Conservation (phyloP, 2,329 filamentous ascomycete genomes). For the Capronia americana region DNA sequence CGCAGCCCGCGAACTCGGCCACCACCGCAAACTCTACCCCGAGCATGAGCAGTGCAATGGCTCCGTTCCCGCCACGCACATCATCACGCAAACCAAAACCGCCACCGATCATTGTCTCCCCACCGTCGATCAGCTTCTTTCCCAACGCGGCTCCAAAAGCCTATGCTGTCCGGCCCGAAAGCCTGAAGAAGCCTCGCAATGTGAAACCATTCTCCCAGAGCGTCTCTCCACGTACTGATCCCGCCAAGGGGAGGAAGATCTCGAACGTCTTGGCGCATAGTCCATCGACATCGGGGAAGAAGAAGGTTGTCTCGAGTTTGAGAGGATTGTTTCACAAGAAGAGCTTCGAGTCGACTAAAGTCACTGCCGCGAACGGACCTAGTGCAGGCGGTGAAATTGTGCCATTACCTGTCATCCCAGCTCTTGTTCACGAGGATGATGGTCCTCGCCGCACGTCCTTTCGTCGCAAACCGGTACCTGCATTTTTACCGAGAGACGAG, state of each 20-base stretch:
- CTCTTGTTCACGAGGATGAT: background rate
- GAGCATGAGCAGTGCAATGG: background rate
- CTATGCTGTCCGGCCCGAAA: slow-evolving; percentile 18
- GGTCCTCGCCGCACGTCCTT: slow-evolving; percentile 13
- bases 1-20: background rate
- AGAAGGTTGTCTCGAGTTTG: slow-evolving; percentile 40
- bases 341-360: slow-evolving; percentile 30
- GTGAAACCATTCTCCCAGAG: slow-evolving; percentile 35
- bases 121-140: slow-evolving; percentile 19
- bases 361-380: background rate
- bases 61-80: slow-evolving; percentile 29
- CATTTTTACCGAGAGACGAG: background rate
- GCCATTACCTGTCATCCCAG: background rate
- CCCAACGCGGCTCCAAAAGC: slow-evolving; percentile 15
- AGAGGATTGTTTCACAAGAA: slow-evolving; percentile 41
- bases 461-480: slow-evolving; percentile 27
- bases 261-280: slow-evolving; percentile 31
- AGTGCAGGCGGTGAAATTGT: background rate
- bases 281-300: slow-evolving; percentile 37
- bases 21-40: background rate
- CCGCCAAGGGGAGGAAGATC: slow-evolving; percentile 20
- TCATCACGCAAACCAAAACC: slow-evolving; percentile 35
- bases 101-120: slow-evolving; percentile 33
- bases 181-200: slow-evolving; percentile 25
- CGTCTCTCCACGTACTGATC: slow-evolving; percentile 22